Evolutionary conservation across 2,329 filamentous ascomycete genomes (phyloP), one percentile per base, ranked within the genome.

Genomic region (Cladosporium sp.): DNA sequence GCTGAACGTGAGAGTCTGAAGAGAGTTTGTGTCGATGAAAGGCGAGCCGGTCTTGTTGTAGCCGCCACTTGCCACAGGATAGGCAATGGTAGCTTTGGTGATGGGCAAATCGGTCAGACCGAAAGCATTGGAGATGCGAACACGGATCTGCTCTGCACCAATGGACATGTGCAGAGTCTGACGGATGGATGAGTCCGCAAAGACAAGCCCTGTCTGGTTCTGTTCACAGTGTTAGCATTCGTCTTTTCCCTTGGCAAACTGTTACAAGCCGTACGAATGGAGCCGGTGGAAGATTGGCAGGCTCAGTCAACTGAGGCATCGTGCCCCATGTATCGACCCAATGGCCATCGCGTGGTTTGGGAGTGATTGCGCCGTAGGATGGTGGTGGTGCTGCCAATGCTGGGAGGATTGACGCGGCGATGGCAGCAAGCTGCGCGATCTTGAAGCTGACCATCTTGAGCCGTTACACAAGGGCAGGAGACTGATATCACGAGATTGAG

Each of bases 51-150:
- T 82, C 4, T 80, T 81, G 55, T 85, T 84, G 38, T 84, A 83
- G 21, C 69, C 68, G n/a, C 60, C 62, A 18, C 66, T 64, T 36
- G 71, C 69, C 4, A 78, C 71, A 0, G 88, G 84, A 0, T 88
- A 77, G 0, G 86, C 85, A 6, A 91, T 75, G 0, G 86, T 85
- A 0, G 85, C 85, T 1, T 83, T 82, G 0, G 85, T 87, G 69
- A 91, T 85, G 54, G 85, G 82, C 2, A 91, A 79, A 68, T 87
- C 83, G 41, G 82, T 86, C 1, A 81, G 75, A 2, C 89, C 88
- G 69, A 91, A 90, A 0, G 84, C 85, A 73, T 91, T 91, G 52
- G 87, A 89, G 60, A 91, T 80, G 55, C 86, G 85, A 41, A 91
- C 77, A 11, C 88, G 86, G 68, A 90, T 82, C 26, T 85, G 81